Base-by-base conservation (phyloP, 805 yeast species). In the Cyberlindnera suaveolens region DNA sequence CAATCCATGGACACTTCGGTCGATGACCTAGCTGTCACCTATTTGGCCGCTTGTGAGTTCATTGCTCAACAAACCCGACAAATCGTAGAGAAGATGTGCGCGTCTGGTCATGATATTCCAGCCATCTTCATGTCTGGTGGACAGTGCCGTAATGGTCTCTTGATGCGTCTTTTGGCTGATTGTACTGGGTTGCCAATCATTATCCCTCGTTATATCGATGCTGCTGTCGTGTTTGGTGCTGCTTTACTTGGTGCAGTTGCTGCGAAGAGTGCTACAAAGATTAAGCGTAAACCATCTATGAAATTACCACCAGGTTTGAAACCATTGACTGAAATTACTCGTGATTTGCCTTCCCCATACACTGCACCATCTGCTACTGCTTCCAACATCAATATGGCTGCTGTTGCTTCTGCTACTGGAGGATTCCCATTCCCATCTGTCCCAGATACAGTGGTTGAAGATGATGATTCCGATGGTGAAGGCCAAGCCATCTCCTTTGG, bases 51-150 rank as follows among this genome's bases (percentile, higher is more conserved):
- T 5, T 88, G 96, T 64, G 99, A 93, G 67, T 93, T 93, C 56
- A 90, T 93, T 63, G 96, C 96, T 39, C 96, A 89, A 61, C 99
- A 93, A 68, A 91, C 98, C 1, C 79, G 96, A 57, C 99, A 93
- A 57, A 93, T 93, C 58, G 82, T 91, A 31, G 93, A 86, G 53
- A 80, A 81, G 48, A 84, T 93, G 88, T 81, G 78, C 53, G 65
- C 70, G 43, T 70, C 85, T 3, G 99, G 99, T 1, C 96, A 91
- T 66, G 51, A 69, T 10, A 76, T 93, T 49, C 70, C 74, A 16
- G 75, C 87, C 18, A 80, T 93, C 48, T 93, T 82, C 66, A 81
- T 93, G 81, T 81, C 91, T 48, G 99, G 99, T 44, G 98, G 99
- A 30, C 99, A 93, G 64, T 90, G 96, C 64, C 78, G 97, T 59